Percentiles rank a stretch among this genome's conserved stretches.
Conservation (phyloP, 257 asterid genomes). For the Solanum bukasovii region DNA sequence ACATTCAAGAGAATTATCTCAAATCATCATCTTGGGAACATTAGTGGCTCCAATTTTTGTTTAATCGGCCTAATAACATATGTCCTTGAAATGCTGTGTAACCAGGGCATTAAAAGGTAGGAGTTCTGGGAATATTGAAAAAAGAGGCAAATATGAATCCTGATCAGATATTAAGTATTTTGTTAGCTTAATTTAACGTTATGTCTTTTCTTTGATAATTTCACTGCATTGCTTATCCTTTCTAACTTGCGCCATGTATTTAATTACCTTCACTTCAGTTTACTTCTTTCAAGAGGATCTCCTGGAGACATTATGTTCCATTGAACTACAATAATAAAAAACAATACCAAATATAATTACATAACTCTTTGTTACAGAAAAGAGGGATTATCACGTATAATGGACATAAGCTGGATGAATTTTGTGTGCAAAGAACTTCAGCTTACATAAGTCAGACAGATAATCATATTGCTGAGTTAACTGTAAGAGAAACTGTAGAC, state of each 20-base stretch:
- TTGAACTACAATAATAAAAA: not conserved
- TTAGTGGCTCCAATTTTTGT: not conserved
- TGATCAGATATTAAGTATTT: not conserved
- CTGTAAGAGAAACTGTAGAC: slow-evolving; percentile 85
- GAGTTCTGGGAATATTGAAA: not conserved
- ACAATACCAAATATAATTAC: not conserved
- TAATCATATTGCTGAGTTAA: slow-evolving; percentile 77
- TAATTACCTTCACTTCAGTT: not conserved
- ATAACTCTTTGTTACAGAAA: slow-evolving; percentile 38
- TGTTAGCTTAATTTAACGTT: not conserved
- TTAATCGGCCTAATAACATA: not conserved
- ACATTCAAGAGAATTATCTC: not conserved
- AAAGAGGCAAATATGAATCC: not conserved
- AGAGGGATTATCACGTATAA: slow-evolving; percentile 57
- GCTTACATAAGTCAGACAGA: slow-evolving; percentile 88
- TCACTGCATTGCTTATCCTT: not conserved
- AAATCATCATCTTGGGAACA: not conserved
- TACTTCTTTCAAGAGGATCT: not conserved
- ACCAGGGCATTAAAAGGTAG: not conserved
- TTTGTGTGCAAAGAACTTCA: slow-evolving; percentile 63
- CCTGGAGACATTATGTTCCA: not conserved
- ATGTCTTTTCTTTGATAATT: not conserved
- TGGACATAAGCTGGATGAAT: slow-evolving; percentile 58
- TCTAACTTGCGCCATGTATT: not conserved
- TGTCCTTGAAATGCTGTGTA: not conserved